Evolutionary conservation across 495 filamentous ascomycete genomes (phyloP).

Genomic region (Lineolata rhizophorae): DNA sequence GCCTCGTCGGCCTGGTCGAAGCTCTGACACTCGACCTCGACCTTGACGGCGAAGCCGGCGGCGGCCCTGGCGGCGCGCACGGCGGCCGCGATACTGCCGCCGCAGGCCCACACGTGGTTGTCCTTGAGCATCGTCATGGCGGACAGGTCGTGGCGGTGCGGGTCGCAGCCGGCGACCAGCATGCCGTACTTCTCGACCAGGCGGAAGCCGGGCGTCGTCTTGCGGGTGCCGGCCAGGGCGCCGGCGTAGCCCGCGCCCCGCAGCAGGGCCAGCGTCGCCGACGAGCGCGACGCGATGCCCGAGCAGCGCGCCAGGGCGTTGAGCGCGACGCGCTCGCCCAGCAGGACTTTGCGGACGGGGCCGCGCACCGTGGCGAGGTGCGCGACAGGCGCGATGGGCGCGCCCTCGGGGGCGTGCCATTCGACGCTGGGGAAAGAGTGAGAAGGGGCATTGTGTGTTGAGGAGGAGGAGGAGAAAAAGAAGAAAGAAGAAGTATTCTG

Average conservation of each 20-base stretch:
- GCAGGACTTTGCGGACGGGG: constrained; percentile 63
- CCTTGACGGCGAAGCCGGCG: constrained; percentile 75
- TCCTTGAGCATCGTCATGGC: constrained; percentile 98
- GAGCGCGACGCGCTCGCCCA: constrained; percentile 81
- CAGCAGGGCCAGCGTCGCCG: constrained; percentile 25
- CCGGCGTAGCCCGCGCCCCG: constrained; percentile 49
- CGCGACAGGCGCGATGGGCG: constrained; percentile 30
- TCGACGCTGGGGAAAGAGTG: constrained; percentile 30
- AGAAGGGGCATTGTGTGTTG: background rate
- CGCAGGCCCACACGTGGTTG: constrained; percentile 82
- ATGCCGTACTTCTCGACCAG: constrained; percentile 97
- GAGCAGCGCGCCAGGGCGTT: constrained; percentile 86
- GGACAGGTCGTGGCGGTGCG: constrained; percentile 76
- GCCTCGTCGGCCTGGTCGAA: constrained; percentile 79
- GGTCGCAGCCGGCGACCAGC: constrained; percentile 76
- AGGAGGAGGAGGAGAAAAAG: constrained; percentile 2
- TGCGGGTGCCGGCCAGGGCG: constrained; percentile 81
- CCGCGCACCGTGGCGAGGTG: constrained; percentile 67
- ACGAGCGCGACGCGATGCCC: constrained; percentile 41
- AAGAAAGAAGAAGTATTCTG: background rate
- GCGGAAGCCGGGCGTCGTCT: constrained; percentile 90
- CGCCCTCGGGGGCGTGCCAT: constrained; percentile 70
- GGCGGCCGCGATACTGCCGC: constrained; percentile 51
- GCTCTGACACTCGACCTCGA: constrained; percentile 86
- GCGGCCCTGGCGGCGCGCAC: constrained; percentile 65